Base-by-base conservation (phyloP, 2,329 filamentous ascomycete genomes). In the Fusarium verticillioides region DNA sequence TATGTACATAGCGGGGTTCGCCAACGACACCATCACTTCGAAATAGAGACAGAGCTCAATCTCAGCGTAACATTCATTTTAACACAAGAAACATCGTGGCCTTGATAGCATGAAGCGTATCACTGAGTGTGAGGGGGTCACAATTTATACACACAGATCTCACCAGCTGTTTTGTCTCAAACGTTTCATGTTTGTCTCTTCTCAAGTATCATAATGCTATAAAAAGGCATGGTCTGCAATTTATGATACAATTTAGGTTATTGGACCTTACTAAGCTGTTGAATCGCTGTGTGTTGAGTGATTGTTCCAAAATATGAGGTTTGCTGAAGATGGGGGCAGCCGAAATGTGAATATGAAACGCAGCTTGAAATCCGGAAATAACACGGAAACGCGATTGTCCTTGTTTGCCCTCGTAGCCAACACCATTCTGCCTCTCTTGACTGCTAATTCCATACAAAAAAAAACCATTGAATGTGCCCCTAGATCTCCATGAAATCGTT, bases 41-140 rank as follows among this genome's bases (percentile, higher is more conserved):
- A 9, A 21, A 21, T 2, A 21, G 34, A 28, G 34, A 28, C 19
- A 5, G 13, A 39, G 7, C 13, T 37, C 3, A 12, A 21, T 7
- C 0, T 7, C 12, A 16, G 16, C 49, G 11, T 11, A 50, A 34
- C 16, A 5, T 34, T 4, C 0, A 7, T 53, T 26, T 12, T 9
- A 3, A n/a, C 4, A 9, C 2, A 0, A 4, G 7, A 8, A 11
- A 16, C 6, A 4, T 12, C 10, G 8, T 8, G 0, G 3, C 4
- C 0, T 1, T 5, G 8, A 23, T 10, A 34, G 21, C 0, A 50
- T 34, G 11, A 23, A 4, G 8, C 16, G 6, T 34, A 1, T 1
- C 5, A 4, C 9, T 19, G 16, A 4, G 1, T 9, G 2, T 9
- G 6, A 18, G 21, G 2, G 9, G 5, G 0, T 5, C 7, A 9